Conservation (phyloP, 495 filamentous ascomycete genomes). For the Xylaria cubensis region DNA sequence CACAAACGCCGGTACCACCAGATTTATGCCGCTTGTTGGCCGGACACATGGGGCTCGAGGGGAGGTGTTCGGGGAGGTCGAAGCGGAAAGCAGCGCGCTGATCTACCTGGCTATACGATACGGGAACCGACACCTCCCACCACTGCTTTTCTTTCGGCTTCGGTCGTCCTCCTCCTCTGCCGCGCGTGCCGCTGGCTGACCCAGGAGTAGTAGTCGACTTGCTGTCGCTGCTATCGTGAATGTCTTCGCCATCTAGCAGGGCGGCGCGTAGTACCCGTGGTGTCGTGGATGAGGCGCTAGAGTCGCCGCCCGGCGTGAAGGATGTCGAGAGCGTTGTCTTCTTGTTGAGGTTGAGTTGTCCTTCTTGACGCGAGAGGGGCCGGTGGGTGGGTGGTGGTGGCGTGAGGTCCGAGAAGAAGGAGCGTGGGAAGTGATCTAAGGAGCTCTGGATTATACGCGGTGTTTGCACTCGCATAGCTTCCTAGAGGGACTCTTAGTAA, state of each 20-base stretch:
- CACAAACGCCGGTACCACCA: conserved; percentile 63
- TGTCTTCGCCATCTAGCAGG: not conserved
- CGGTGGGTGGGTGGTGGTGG: conserved; percentile 13
- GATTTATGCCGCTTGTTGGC: conserved; percentile 60
- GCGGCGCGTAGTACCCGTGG: not conserved
- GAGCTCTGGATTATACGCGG: conserved; percentile 49
- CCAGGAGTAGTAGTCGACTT: not conserved
- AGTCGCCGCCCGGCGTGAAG: conserved; percentile 14
- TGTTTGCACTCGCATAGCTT: conserved; percentile 55
- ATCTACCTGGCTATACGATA: conserved; percentile 3
- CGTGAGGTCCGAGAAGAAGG: conserved; percentile 58
- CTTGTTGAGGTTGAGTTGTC: conserved; percentile 7
- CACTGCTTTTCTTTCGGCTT: conserved; percentile 31
- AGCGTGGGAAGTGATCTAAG: conserved; percentile 42
- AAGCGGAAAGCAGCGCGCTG: conserved; percentile 51
- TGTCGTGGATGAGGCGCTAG: conserved; percentile 4
- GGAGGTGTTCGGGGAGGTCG: conserved; percentile 69
- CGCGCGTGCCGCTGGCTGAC: not conserved
- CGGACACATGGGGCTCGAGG: conserved; percentile 69
- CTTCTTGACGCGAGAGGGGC: conserved; percentile 17
- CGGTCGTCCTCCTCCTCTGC: not conserved
- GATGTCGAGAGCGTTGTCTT: conserved; percentile 12
- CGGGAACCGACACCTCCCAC: conserved; percentile 40
- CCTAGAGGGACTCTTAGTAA: conserved; percentile 38
- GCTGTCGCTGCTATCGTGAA: no score